Evolutionary conservation across 768 basidiomycete genomes (phyloP).

Genomic region (Mycena filopes): DNA sequence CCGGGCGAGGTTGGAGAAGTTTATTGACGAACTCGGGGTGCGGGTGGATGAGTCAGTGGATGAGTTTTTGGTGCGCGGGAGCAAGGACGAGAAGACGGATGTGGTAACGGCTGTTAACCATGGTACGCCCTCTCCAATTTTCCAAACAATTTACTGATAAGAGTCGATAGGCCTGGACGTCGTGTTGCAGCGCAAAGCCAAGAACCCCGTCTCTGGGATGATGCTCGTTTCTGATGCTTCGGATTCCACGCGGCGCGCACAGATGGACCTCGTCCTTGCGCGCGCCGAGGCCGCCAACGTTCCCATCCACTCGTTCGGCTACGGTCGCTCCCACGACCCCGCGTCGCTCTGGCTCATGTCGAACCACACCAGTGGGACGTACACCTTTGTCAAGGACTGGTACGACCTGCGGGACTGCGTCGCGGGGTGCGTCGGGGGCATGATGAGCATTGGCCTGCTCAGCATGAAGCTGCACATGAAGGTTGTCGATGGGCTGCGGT

Average conservation of each 20-base stretch:
- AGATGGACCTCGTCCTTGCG: constrained; percentile 98
- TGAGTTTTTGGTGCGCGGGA: constrained; percentile 73
- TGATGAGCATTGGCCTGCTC: constrained; percentile 94
- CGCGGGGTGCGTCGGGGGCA: constrained; percentile 94
- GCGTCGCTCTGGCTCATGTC: constrained; percentile 99
- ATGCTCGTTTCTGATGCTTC: constrained; percentile 92
- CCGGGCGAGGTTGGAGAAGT: constrained; percentile 74
- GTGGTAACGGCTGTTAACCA: constrained; percentile 99
- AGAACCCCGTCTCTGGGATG: constrained; percentile 92
- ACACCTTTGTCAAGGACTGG: constrained; percentile 98
- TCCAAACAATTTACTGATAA: constrained; percentile 11
- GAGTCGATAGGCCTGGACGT: constrained; percentile 80
- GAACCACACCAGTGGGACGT: constrained; percentile 96
- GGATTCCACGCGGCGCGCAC: constrained; percentile 91
- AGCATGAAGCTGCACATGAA: constrained; percentile 97
- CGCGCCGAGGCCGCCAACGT: constrained; percentile 96
- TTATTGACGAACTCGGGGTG: constrained; percentile 77
- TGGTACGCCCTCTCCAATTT: constrained; percentile 54
- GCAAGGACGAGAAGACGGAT: constrained; percentile 94
- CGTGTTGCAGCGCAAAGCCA: constrained; percentile 91
- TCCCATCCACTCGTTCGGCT: constrained; percentile 97
- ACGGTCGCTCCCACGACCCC: constrained; percentile 96
- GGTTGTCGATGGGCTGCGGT: constrained; percentile 89
- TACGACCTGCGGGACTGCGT: constrained; percentile 93
- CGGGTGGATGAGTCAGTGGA: constrained; percentile 54